Evolutionary conservation across 2,329 filamentous ascomycete genomes (phyloP).

Genomic region (Fusarium setosum): DNA sequence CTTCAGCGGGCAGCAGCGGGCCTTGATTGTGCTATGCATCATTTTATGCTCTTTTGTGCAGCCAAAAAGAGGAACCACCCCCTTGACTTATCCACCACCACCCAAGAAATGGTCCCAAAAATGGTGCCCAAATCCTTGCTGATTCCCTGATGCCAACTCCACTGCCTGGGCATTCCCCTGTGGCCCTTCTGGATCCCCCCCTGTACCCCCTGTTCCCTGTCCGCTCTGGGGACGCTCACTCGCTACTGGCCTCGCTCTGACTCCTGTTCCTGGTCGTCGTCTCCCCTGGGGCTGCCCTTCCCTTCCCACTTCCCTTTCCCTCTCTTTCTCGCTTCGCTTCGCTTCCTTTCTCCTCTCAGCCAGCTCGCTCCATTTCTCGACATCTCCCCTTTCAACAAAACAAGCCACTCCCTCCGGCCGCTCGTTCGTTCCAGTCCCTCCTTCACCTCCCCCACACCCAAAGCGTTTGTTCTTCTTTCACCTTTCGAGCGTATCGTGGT

Average conservation of each 20-base stretch:
- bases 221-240: slow-evolving; percentile 24
- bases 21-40: slow-evolving; percentile 18
- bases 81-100: slow-evolving; percentile 16
- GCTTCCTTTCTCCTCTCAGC: slow-evolving; percentile 34
- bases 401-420: slow-evolving; percentile 51
- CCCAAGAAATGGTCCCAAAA: slow-evolving; percentile 21
- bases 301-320: slow-evolving; percentile 40
- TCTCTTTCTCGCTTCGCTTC: slow-evolving; percentile 40
- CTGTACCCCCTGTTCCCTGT: slow-evolving; percentile 28
- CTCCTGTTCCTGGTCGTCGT: slow-evolving; percentile 29
- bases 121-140: slow-evolving; percentile 31
- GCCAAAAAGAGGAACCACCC: slow-evolving; percentile 16
- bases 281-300: no score
- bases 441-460: slow-evolving; percentile 46
- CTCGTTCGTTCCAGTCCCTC: slow-evolving; percentile 56
- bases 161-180: slow-evolving; percentile 15
- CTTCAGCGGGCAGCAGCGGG: slow-evolving; percentile 16
- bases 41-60: slow-evolving; percentile 22
- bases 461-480: slow-evolving; percentile 40
- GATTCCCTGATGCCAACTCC: slow-evolving; percentile 21
- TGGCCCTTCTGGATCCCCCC: slow-evolving; percentile 2
- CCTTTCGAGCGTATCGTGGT: slow-evolving; percentile 33
- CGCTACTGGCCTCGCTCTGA: slow-evolving; percentile 22
- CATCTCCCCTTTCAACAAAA: slow-evolving; percentile 55
- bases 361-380: slow-evolving; percentile 30